Base-by-base conservation (phyloP, 768 basidiomycete species). In the Kwoniella heveanensis region DNA sequence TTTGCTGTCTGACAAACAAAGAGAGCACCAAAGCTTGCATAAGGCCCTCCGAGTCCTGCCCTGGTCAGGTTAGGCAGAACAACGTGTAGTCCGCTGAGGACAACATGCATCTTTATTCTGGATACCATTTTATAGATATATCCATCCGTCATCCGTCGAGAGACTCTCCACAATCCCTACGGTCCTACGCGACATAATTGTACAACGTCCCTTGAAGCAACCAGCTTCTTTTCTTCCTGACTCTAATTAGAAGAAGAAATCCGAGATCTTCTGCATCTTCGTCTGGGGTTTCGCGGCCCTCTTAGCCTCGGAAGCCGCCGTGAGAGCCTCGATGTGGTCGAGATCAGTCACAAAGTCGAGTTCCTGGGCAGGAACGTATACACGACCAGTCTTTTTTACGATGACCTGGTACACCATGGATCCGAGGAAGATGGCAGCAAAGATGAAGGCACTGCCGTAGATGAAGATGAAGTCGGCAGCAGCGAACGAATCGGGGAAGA, bases 371-470 rank as follows among this genome's bases (percentile, higher is more conserved):
- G 56, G 51, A n/a, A 60, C 57, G 21, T 44, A 55, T 2, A 63
- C 8, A 13, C 15, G 15, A 8, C 24, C 26, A 2, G 57, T 25
- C 8, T 64, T 56, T 30, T 54, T 36, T 8, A 26, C 19, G 17
- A 63, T 22, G 4, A 58, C 39, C 5, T 60, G 39, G 24, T 57
- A 66, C 22, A 54, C 21, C 56, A 67, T 66, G 21, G 57, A 63
- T 10, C 51, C 54, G 47, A 66, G 13, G 30, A 60, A 46, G 54
- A 66, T 66, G 58, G 57, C 61, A 17, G 60, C 26, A 58, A 66
- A 70, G 54, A 70, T 51, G 62, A 70, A 70, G n/a, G 54, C 62
- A 29, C 55, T 57, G 12, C 64, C 64, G 56, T 69, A 69, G 27
- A 64, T 60, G 50, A 70, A 70, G 29, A 70, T 47, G 51, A 70